Conservation (phyloP, 2,329 filamentous ascomycete species). For the Alternaria novae-zelandiae region DNA sequence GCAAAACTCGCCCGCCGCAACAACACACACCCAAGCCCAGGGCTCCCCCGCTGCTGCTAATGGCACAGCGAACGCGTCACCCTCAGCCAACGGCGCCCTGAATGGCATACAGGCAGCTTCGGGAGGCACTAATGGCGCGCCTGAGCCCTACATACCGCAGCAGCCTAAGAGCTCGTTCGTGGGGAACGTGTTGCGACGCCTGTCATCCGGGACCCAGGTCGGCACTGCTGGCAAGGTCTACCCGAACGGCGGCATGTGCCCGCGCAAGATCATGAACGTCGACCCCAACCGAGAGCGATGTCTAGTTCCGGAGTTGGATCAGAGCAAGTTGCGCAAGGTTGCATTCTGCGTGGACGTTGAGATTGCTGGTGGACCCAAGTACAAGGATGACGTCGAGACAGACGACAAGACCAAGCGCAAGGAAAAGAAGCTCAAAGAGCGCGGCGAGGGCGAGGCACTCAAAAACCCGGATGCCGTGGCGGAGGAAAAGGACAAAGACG, state of each 20-base stretch:
- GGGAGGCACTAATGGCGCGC: constrained; percentile 36
- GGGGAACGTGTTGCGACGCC: constrained; percentile 77
- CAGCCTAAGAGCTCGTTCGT: constrained; percentile 81
- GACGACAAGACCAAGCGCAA: constrained; percentile 58
- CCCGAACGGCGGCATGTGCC: constrained; percentile 73
- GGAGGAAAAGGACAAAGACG: constrained; percentile 63
- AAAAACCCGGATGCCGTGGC: constrained; percentile 67
- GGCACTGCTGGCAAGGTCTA: constrained; percentile 59
- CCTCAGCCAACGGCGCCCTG: constrained; percentile 44
- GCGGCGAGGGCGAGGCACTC: constrained; percentile 74
- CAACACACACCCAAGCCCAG: constrained; percentile 42
- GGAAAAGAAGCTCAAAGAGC: constrained; percentile 66
- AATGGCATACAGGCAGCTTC: constrained; percentile 48
- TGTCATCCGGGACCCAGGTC: constrained; percentile 67
- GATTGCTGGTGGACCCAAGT: constrained; percentile 85
- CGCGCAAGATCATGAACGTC: constrained; percentile 82
- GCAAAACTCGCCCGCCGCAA: constrained; percentile 47
- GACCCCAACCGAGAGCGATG: constrained; percentile 81
- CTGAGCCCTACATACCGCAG: constrained; percentile 72
- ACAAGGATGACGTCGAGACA: constrained; percentile 65
- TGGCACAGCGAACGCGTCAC: constrained; percentile 61
- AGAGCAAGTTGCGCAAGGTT: constrained; percentile 82
- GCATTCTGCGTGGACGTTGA: constrained; percentile 98
- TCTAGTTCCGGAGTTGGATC: constrained; percentile 77
- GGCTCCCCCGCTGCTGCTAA: constrained; percentile 48